Percentiles rank a stretch among this genome's conserved stretches.
Conservation (phyloP, 1,139 yeast genomes). For the Diutina catenulata region DNA sequence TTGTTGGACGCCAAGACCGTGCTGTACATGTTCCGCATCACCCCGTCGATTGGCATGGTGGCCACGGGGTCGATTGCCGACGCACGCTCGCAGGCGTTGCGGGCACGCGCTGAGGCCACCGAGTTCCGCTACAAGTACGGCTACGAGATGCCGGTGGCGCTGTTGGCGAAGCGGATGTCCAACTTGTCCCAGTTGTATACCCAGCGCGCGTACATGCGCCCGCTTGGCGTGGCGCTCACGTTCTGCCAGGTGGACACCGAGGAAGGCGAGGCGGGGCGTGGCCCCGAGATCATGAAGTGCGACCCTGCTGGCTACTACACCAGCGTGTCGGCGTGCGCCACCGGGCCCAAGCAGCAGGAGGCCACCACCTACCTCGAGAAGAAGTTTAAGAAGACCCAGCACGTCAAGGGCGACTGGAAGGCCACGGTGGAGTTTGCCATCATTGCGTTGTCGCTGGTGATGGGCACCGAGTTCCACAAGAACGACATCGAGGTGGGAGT, state of each 20-base stretch:
- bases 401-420: slow-evolving; percentile 78
- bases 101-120: slow-evolving; percentile 91
- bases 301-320: slow-evolving; percentile 97
- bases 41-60: slow-evolving; percentile 77
- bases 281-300: slow-evolving; percentile 85
- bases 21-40: slow-evolving; percentile 71
- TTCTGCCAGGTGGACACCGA: slow-evolving; percentile 57
- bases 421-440: slow-evolving; percentile 85
- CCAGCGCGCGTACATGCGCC: slow-evolving; percentile 99
- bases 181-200: slow-evolving; percentile 90
- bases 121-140: slow-evolving; percentile 92
- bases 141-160: slow-evolving; percentile 94
- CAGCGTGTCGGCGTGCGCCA: slow-evolving; percentile 85
- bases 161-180: slow-evolving; percentile 89
- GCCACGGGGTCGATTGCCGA: slow-evolving; percentile 97
- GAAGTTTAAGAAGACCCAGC: slow-evolving; percentile 68
- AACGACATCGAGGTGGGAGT: slow-evolving; percentile 90
- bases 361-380: slow-evolving; percentile 86
- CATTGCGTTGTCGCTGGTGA: slow-evolving; percentile 68
- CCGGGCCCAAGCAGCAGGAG: slow-evolving; percentile 97
- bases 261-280: slow-evolving; percentile 64
- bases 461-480: slow-evolving; percentile 89
- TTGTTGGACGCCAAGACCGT: slow-evolving; percentile 79
- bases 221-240: slow-evolving; percentile 86
- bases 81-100: slow-evolving; percentile 78